These are phyloP conservation scores for Claviceps capensis DNA, from an alignment of 2,329 filamentous ascomycete genomes.

Conservation along the genomic window DNA sequence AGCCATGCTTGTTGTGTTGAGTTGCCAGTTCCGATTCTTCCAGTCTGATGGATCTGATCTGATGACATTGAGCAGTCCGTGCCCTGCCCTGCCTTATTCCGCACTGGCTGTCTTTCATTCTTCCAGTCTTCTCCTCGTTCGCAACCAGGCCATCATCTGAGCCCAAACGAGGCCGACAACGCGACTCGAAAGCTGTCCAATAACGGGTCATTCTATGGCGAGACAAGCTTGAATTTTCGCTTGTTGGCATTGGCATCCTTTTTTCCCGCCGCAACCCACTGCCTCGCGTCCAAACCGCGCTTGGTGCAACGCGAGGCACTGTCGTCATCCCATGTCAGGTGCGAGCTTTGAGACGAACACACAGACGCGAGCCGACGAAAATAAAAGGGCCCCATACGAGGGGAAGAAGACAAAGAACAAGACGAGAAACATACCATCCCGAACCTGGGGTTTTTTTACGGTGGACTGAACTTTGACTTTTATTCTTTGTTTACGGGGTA, in stretches of 20 bases:
- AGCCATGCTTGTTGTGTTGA: not conserved
- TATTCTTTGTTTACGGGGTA: not conserved
- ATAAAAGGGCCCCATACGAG: not conserved
- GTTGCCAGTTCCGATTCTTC: not conserved
- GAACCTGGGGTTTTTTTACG: not conserved
- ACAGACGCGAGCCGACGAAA: not conserved
- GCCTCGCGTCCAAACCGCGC: constrained; percentile 1
- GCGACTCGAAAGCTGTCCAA: not conserved
- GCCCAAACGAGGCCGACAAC: not conserved
- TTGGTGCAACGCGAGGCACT: constrained; percentile 3
- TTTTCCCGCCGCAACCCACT: not conserved
- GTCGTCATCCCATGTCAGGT: constrained; percentile 4
- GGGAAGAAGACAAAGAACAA: not conserved
- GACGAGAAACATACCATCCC: not conserved
- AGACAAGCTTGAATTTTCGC: not conserved
- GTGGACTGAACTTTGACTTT: not conserved
- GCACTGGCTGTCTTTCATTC: not conserved
- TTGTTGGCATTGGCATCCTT: not conserved
- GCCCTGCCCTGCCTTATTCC: not conserved
- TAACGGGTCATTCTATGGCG: not conserved
- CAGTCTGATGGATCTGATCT: not conserved
- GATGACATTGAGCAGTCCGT: not conserved
- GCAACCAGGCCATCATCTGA: not conserved
- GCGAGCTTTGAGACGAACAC: not conserved
- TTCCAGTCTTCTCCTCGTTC: not conserved